These are phyloP conservation scores for Globisporangium cylindrosporum DNA, from an alignment of 352 stramenopile genomes.

Conservation along the genomic window DNA sequence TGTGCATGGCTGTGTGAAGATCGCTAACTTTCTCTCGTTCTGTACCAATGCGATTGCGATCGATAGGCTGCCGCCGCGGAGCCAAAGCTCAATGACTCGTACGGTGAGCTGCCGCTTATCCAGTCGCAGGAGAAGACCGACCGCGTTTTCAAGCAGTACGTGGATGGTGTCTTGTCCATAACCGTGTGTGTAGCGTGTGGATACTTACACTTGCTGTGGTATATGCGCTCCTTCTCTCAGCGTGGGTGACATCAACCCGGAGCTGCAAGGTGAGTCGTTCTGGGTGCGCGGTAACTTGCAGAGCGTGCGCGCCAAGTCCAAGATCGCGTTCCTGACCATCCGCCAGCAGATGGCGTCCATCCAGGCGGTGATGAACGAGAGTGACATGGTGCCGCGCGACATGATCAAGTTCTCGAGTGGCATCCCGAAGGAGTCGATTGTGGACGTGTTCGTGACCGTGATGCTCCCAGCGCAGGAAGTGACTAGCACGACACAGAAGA, in stretches of 20 bases:
- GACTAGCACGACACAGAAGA: constrained; percentile 92
- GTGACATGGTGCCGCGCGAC: constrained; percentile 88
- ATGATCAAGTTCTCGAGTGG: constrained; percentile 97
- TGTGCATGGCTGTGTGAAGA: not conserved
- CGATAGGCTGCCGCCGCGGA: constrained; percentile 45
- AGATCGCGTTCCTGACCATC: constrained; percentile 96
- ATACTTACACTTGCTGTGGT: not conserved
- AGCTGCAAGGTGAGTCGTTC: constrained; percentile 85
- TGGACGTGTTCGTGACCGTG: constrained; percentile 95
- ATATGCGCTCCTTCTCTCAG: constrained; percentile 17
- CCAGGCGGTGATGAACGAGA: constrained; percentile 89
- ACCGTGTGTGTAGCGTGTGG: not conserved
- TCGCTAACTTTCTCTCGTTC: constrained; percentile 1
- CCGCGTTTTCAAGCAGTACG: constrained; percentile 61
- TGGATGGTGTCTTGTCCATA: constrained; percentile 16
- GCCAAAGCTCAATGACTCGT: constrained; percentile 81
- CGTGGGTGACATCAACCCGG: constrained; percentile 68
- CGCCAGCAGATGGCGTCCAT: constrained; percentile 96
- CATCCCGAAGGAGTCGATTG: constrained; percentile 94
- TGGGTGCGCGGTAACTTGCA: constrained; percentile 96
- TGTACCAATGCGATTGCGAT: constrained; percentile 6
- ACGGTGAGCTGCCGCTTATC: constrained; percentile 87
- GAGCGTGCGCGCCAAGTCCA: constrained; percentile 92
- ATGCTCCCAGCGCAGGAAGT: constrained; percentile 86
- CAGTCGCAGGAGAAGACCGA: constrained; percentile 87